phyloP scores from a whole-genome alignment of 192 early-diverging fungal genomes.

The Gamsiella multidivaricata region DNA sequence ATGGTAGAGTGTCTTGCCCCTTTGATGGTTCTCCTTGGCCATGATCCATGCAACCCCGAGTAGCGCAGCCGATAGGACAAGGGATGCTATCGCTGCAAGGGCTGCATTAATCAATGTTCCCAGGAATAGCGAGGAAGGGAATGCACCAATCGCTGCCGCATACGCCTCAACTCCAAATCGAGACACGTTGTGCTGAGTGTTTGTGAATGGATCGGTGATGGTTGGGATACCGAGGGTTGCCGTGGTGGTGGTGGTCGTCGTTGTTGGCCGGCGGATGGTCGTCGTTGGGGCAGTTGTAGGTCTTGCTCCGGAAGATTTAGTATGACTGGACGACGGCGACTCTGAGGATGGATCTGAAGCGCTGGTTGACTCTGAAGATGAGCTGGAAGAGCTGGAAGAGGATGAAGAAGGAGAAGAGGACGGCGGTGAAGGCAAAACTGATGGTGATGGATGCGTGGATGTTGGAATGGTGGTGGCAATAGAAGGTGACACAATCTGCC shows the following conservation, averaged over 20 bases:
- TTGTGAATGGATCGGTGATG: constrained; percentile 26
- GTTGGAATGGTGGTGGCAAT: constrained; percentile 23
- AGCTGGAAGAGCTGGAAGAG: constrained; percentile 8
- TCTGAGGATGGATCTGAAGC: background rate
- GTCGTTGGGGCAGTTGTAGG: constrained; percentile 3
- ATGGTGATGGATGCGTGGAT: background rate
- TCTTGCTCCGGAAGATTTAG: background rate
- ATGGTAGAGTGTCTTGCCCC: constrained; percentile 44
- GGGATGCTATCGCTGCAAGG: constrained; percentile 9
- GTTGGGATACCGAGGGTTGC: constrained; percentile 24
- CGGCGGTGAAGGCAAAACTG: background rate
- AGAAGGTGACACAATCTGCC: background rate
- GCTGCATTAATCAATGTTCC: constrained; percentile 30
- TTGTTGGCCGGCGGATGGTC: too few relatives aligned
- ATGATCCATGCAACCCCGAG: constrained; percentile 33
- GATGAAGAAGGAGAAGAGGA: background rate
- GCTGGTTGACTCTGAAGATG: background rate
- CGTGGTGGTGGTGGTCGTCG: background rate
- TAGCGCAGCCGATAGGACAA: constrained; percentile 18
- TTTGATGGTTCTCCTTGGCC: constrained; percentile 48
- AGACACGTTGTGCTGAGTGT: constrained; percentile 34
- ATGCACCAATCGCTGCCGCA: constrained; percentile 41
- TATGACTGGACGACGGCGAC: background rate
- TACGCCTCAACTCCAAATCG: constrained; percentile 47
- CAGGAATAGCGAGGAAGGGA: constrained; percentile 26